Evolutionary conservation across 495 filamentous ascomycete genomes (phyloP), one percentile per base, ranked within the genome.

Genomic region (Friedmanniomyces endolithicus): DNA sequence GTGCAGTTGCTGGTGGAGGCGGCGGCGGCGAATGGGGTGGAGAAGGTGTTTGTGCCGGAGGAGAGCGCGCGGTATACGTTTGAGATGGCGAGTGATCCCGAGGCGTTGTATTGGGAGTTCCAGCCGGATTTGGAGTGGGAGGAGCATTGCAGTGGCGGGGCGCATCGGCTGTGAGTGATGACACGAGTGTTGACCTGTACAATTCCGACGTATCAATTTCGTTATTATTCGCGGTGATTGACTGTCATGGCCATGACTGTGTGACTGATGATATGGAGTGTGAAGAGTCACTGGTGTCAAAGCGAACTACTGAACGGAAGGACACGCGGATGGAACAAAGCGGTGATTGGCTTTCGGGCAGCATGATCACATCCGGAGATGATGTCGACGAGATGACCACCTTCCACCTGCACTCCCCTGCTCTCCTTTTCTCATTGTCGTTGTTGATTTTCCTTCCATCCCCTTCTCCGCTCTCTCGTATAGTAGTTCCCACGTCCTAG

Each of bases 61-160:
- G 61, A 69, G 48, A 61, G 57, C 23, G 69, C 69, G 11, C 60
- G 60, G 48, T 72, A 62, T 53, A 72, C 65, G 11, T 72, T 70
- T 58, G 61, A 66, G 40, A 63, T 61, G 58, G 50, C 64, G 12
- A 64, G 57, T 52, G 69, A 72, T 50, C 64, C 68, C 1, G 67
- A 72, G 37, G 50, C 58, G 29, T 48, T 69, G 43, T 70, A 70
- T 55, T 67, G 64, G 65, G 69, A 72, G 52, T 65, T 65, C 45
- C 69, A 72, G 56, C 67, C 68, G 17, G 68, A 72, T 57, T 31
- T 69, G 19, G 64, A 72, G 56, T 72, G 60, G 34, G 69, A 72
- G 58, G 62, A 59, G 25, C 57, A 58, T 40, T 57, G 65, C 56
- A 53, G 55, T 35, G 49, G 55, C 37, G 63, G 63, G 11, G 58